Evolutionary conservation across 768 basidiomycete genomes (phyloP).

Genomic region (Pulveroboletus sp.): DNA sequence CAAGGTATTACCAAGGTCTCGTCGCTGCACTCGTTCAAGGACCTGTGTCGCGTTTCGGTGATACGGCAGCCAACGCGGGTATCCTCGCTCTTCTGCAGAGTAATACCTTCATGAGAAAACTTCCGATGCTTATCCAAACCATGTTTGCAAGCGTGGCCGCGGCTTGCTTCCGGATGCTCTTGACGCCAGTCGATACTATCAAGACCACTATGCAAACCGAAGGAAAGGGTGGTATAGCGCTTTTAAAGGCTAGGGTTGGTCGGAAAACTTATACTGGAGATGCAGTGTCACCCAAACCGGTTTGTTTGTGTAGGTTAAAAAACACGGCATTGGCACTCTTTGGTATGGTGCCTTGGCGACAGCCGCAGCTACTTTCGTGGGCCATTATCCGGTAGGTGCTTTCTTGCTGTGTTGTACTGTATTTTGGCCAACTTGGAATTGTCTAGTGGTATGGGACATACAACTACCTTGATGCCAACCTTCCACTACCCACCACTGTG

Average conservation of each 20-base stretch:
- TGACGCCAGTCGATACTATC: slow-evolving; percentile 90
- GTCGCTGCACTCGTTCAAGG: slow-evolving; percentile 84
- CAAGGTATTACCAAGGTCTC: slow-evolving; percentile 88
- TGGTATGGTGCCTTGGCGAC: slow-evolving; percentile 95
- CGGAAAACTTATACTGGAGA: neutral
- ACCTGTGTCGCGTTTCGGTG: slow-evolving; percentile 83
- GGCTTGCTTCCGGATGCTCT: slow-evolving; percentile 83
- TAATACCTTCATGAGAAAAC: slow-evolving; percentile 63
- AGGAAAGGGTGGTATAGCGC: slow-evolving; percentile 63
- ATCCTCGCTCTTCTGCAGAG: slow-evolving; percentile 83
- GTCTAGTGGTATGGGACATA: slow-evolving; percentile 80
- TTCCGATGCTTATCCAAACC: slow-evolving; percentile 71
- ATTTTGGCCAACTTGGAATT: slow-evolving; percentile 2
- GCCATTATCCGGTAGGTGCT: slow-evolving; percentile 73
- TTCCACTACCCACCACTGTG: slow-evolving; percentile 55
- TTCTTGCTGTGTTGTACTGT: neutral
- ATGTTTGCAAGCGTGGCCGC: slow-evolving; percentile 76
- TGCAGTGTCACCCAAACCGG: neutral
- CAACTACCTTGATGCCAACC: slow-evolving; percentile 67
- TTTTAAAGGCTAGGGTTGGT: slow-evolving; percentile 65
- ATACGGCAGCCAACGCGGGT: slow-evolving; percentile 92
- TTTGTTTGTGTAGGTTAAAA: slow-evolving; percentile 49
- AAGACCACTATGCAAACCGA: slow-evolving; percentile 97
- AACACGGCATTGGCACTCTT: slow-evolving; percentile 71
- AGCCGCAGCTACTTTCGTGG: slow-evolving; percentile 91